Conservation (phyloP, 345 rosid species). For the Aquilaria malaccensis region DNA sequence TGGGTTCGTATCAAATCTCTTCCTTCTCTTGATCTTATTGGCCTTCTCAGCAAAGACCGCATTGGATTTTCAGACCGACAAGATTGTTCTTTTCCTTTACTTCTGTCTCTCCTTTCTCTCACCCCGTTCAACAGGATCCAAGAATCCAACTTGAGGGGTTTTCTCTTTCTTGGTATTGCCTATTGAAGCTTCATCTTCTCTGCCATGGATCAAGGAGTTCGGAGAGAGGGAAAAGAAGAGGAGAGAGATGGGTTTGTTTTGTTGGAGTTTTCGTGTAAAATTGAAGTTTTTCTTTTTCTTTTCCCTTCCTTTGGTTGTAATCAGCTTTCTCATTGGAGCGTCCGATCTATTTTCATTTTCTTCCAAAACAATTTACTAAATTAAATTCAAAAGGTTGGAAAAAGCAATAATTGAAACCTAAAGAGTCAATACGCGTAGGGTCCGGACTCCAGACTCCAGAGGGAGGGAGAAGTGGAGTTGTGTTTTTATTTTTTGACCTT, state of each 20-base stretch:
- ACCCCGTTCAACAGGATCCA: conserved; percentile 13
- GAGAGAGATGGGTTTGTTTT: conserved; percentile 23
- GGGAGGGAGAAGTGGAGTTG: conserved; percentile 11
- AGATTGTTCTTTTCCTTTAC: conserved; percentile 10
- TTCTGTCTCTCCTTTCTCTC: background rate
- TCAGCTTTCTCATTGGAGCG: conserved; percentile 17
- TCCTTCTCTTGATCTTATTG: conserved; percentile 17
- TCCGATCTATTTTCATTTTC: conserved; percentile 18
- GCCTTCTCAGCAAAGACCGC: conserved; percentile 49
- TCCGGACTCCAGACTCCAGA: background rate
- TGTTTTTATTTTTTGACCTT: conserved; percentile 8
- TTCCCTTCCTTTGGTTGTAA: background rate
- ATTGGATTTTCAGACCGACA: conserved; percentile 39
- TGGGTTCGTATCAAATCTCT: conserved; percentile 18
- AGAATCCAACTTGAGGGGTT: conserved; percentile 16
- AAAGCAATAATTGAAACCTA: background rate
- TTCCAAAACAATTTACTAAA: conserved; percentile 2
- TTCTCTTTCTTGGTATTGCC: conserved; percentile 11
- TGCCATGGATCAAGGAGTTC: conserved; percentile 20
- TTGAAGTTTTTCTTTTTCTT: background rate
- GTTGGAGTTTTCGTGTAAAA: conserved; percentile 2
- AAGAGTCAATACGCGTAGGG: conserved; percentile 44
- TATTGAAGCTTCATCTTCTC: conserved; percentile 8
- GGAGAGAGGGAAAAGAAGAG: background rate
- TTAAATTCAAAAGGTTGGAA: background rate